These are phyloP conservation scores for Lyophyllum semitale DNA, from an alignment of 768 basidiomycete genomes.

Conservation along the genomic window DNA sequence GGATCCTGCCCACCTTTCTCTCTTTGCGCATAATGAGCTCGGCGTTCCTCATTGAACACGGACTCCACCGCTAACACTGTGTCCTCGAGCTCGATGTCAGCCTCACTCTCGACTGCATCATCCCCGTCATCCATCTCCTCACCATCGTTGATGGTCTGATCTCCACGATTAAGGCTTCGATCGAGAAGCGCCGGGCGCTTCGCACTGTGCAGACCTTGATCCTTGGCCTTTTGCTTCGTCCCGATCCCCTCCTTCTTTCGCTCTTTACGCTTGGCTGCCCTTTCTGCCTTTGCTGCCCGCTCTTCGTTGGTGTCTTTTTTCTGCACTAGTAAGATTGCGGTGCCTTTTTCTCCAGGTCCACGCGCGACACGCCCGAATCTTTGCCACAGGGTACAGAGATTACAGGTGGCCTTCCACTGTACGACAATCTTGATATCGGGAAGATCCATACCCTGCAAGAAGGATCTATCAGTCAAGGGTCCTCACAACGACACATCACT, in stretches of 20 bases:
- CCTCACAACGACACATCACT: too few species aligned
- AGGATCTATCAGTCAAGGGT: too few species aligned
- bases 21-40: neutral
- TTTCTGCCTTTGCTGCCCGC: conserved; percentile 10
- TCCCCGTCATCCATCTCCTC: neutral
- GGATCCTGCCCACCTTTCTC: neutral
- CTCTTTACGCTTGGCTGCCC: neutral
- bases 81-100: neutral
- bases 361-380: conserved; percentile 31
- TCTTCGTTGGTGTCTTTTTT: conserved; percentile 26
- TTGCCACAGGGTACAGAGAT: conserved; percentile 32
- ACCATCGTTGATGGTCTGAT: neutral
- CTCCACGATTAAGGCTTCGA: neutral
- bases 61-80: neutral
- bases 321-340: conserved; percentile 27
- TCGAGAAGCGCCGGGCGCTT: neutral
- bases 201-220: neutral
- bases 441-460: conserved; percentile 37
- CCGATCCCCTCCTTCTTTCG: neutral
- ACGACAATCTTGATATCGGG: conserved; percentile 34
- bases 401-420: conserved; percentile 30
- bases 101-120: neutral
- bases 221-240: neutral
- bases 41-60: neutral
- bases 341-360: conserved; percentile 10